Evolutionary conservation across 2,329 filamentous ascomycete species (phyloP).

Genomic region (Monosporascus sp.): DNA sequence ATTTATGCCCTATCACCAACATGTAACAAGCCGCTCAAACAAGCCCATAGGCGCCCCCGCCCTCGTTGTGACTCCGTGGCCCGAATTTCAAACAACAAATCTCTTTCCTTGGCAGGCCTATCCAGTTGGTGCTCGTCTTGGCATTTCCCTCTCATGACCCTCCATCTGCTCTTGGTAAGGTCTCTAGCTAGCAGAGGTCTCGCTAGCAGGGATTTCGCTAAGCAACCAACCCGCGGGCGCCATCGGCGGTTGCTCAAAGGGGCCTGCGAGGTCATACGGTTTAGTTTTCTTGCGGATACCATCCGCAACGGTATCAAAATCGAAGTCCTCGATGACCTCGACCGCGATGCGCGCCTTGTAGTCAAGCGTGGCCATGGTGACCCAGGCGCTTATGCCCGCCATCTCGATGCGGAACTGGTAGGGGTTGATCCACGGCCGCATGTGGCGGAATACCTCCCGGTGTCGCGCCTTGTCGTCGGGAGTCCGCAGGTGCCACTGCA

Average conservation of each 20-base stretch:
- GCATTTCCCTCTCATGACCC: too few species aligned
- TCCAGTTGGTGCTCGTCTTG: too few species aligned
- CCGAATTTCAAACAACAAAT: too few species aligned
- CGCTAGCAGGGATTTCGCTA: neutral
- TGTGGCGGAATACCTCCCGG: constrained; percentile 1
- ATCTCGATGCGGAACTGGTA: constrained; percentile 20
- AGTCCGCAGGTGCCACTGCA: neutral
- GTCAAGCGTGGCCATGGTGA: constrained; percentile 18
- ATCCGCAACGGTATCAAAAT: constrained; percentile 10
- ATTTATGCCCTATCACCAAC: too few species aligned
- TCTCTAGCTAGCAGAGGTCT: neutral
- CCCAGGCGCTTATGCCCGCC: constrained; percentile 23
- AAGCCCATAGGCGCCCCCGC: too few species aligned
- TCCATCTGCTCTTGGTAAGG: neutral
- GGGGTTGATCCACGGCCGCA: constrained; percentile 18
- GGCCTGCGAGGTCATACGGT: constrained; percentile 14
- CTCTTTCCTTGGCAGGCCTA: too few species aligned
- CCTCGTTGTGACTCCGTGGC: too few species aligned
- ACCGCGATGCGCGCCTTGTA: constrained; percentile 21
- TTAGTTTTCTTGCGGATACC: constrained; percentile 8
- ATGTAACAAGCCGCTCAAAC: too few species aligned
- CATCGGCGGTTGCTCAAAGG: constrained; percentile 1
- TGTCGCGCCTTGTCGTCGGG: neutral
- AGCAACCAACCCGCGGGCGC: constrained; percentile 2
- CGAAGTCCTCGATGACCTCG: constrained; percentile 11